Evolutionary conservation across 768 basidiomycete genomes (phyloP).

Genomic region (Chalciporus chontae): DNA sequence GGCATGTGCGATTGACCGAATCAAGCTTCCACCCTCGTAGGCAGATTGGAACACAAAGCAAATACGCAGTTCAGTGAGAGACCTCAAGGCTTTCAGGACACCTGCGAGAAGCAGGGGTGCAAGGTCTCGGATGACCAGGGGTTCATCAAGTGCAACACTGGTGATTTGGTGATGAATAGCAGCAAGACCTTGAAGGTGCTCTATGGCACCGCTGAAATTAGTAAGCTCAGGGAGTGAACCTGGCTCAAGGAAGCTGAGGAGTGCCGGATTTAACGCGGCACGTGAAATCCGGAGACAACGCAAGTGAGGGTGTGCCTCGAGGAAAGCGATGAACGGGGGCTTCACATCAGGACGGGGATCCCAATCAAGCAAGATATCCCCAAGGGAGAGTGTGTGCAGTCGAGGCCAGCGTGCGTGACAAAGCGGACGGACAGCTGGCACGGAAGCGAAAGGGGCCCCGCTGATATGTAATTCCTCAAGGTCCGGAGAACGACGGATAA

Average conservation of each 20-base stretch:
- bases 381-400: constrained; percentile 56
- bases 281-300: constrained; percentile 49
- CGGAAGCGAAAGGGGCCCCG: constrained; percentile 28
- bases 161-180: constrained; percentile 45
- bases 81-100: constrained; percentile 54
- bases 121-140: constrained; percentile 64
- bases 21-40: constrained; percentile 69
- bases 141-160: constrained; percentile 60
- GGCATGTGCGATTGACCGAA: constrained; percentile 61
- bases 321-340: constrained; percentile 61
- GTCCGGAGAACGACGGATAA: constrained; percentile 58
- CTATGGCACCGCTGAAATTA: constrained; percentile 63
- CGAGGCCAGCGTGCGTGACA: constrained; percentile 65
- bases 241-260: constrained; percentile 47
- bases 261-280: constrained; percentile 49
- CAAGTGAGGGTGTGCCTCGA: constrained; percentile 60
- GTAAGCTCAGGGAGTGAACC: constrained; percentile 47
- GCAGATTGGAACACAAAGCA: constrained; percentile 68
- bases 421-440: constrained; percentile 50
- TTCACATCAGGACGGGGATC: constrained; percentile 39
- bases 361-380: constrained; percentile 65
- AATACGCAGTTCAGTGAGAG: constrained; percentile 57
- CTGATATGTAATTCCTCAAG: constrained; percentile 59
- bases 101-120: constrained; percentile 59
- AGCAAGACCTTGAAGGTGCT: constrained; percentile 62